Base-by-base conservation (phyloP, 2,329 filamentous ascomycete species). In the Furcasterigmium sp. region DNA sequence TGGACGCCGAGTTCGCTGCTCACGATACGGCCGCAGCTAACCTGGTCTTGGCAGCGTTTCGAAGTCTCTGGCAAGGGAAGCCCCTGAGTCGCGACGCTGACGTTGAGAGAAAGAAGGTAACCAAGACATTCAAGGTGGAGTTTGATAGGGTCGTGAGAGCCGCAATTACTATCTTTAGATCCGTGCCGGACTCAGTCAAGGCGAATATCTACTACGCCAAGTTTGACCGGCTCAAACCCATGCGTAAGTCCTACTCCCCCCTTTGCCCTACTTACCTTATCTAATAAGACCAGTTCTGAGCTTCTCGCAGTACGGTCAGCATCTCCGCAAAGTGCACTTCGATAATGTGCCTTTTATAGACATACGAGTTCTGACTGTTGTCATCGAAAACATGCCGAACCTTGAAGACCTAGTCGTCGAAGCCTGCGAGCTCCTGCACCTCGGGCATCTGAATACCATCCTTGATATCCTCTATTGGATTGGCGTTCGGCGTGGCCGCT, bases 381-480 rank as follows among this genome's bases (percentile, higher is more conserved):
- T 57, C 4, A n/a, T 63, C 1, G 23, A 43, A 2, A 8, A 25
- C 1, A 43, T 56, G 23, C 52, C 52, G 0, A 49, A 46, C 14
- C 46, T 64, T 0, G 42, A 53, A 35, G 32, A 42, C 0, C 25
- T 64, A 2, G 48, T 52, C 7, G 38, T 63, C 1, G 46, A 58
- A 21, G 51, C 57, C 7, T 63, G 60, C 40, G 58, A 60, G 13
- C 42, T 62, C 0, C 26, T 64, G 1, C 51, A 57, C 37, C 49
- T 64, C 13, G 49, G 50, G 2, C 17, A 42, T 3, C 49, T 56
- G 2, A 32, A 46, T 6, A 23, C 36, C 0, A 23, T 64, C 0
- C 15, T 64, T 4, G 25, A 53, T 1, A 7, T 43, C 1, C 19
- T 61, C 1, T 46, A 43, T 0, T 48, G 45, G 26, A 57, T 59